Evolutionary conservation across 805 yeast species (phyloP), one percentile per base, ranked within the genome.

Genomic region (Komagataella mondaviorum): DNA sequence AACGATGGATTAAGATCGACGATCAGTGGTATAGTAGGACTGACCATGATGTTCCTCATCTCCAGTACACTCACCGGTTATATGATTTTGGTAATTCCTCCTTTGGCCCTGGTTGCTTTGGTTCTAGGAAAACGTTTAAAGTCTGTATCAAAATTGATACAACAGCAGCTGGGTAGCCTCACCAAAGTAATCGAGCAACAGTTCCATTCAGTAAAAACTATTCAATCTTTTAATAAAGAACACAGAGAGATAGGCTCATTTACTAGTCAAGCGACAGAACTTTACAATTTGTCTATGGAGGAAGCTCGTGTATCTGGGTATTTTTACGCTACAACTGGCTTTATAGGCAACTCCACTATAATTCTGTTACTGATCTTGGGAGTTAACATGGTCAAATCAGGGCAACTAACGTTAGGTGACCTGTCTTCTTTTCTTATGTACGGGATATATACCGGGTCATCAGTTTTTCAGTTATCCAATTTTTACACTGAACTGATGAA

Each of bases 401-500:
- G 96, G 0, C 79, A 80, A 46, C 66, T 91, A 52, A 77, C 95
- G 0, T 77, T 89, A 45, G 98, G 98, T 51, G 96, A 90, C 59
- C 72, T 91, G 47, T 84, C 96, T 5, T 85, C 95, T 49, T 91
- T 89, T 65, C 83, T 90, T 82, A 85, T 91, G 93, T 91, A 91
- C 67, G 93, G 97, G 0, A 88, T 88, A 1, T 91, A 87, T 65
- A 85, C 96, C 2, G 98, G 96, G 0, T 74, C 88, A n/a, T 88
- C 96, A 6, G 86, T 90, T 59, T 85, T 86, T 65, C 96, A 97
- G 0, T 64, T 91, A 17, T 91, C 96, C 0, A 86, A 85, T 60
- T 91, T 91, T 63, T 91, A 90, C 63, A 81, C 95, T 2, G 98
- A 91, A 64, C 70, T 91, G 53, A 91, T 91, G 97, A 91, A 91